These are phyloP conservation scores for Apiotrichum sp. DNA, from an alignment of 1,284 basidiomycete genomes.

Conservation along the genomic window DNA sequence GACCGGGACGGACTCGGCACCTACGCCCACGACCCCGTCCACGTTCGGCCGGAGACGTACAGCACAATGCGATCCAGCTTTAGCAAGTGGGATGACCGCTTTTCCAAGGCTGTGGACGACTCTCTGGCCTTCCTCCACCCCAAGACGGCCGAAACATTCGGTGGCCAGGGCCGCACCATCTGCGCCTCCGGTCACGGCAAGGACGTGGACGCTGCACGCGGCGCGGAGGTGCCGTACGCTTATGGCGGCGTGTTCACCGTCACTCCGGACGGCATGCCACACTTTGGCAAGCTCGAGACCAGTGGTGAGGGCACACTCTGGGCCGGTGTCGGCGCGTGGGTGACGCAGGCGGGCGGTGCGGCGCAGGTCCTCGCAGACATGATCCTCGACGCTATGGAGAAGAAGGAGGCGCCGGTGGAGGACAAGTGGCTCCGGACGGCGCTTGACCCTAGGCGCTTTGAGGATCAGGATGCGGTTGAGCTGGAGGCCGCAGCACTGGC, in stretches of 20 bases:
- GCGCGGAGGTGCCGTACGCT: too few relatives aligned
- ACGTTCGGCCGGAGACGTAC: background rate
- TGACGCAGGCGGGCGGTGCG: conserved; percentile 25
- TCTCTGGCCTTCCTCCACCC: too few relatives aligned
- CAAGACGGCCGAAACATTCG: too few relatives aligned
- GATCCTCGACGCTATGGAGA: conserved; percentile 12
- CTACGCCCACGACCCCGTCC: conserved; percentile 22
- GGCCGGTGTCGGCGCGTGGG: conserved; percentile 25
- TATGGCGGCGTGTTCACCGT: conserved; percentile 3
- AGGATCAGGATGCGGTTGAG: background rate
- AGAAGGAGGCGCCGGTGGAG: background rate
- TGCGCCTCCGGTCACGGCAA: too few relatives aligned
- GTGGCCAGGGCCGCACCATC: too few relatives aligned
- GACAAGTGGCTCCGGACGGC: conserved; percentile 12
- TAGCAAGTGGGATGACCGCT: conserved; percentile 15
- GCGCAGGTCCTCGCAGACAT: conserved; percentile 18
- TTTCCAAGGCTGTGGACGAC: too few relatives aligned
- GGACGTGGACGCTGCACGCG: too few relatives aligned
- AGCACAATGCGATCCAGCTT: conserved; percentile 9
- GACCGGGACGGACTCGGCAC: conserved; percentile 23
- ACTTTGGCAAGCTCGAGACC: conserved; percentile 16
- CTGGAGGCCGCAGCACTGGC: conserved; percentile 6
- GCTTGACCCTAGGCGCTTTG: conserved; percentile 33
- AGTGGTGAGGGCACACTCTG: conserved; percentile 11
- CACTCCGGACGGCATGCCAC: conserved; percentile 26